phyloP scores from a whole-genome alignment of 1,284 basidiomycete species.

The Stereum hirsutum region DNA sequence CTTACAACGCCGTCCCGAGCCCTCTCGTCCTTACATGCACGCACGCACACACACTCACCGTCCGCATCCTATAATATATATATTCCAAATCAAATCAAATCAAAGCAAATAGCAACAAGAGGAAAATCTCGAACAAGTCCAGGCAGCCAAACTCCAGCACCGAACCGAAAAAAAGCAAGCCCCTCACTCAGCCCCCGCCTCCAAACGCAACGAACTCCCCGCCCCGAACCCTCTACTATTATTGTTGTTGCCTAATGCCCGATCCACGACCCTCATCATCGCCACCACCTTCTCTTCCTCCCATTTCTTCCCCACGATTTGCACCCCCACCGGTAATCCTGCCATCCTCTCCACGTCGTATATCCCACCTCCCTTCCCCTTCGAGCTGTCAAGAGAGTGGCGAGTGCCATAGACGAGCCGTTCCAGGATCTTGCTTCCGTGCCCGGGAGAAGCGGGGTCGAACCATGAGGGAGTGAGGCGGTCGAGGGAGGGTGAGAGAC shows the following conservation, averaged over 20 bases:
- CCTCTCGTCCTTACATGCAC: no score
- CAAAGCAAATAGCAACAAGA: no score
- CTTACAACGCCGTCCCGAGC: no score
- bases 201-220: constrained; percentile 26
- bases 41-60: no score
- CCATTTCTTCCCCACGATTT: constrained; percentile 71
- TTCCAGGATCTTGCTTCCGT: constrained; percentile 49
- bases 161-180: no score
- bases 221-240: constrained; percentile 54
- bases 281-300: constrained; percentile 83
- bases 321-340: constrained; percentile 79
- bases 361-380: constrained; percentile 31
- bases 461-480: constrained; percentile 48
- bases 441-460: constrained; percentile 27
- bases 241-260: constrained; percentile 46
- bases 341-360: constrained; percentile 70
- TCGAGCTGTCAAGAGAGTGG: no score
- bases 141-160: no score
- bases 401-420: constrained; percentile 40
- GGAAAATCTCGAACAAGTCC: no score
- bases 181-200: constrained; percentile 6
- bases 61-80: no score
- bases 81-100: no score
- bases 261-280: constrained; percentile 77
- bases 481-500: constrained; percentile 62